phyloP scores from a whole-genome alignment of 2,329 filamentous ascomycete species.

The Aulographum hederae region DNA sequence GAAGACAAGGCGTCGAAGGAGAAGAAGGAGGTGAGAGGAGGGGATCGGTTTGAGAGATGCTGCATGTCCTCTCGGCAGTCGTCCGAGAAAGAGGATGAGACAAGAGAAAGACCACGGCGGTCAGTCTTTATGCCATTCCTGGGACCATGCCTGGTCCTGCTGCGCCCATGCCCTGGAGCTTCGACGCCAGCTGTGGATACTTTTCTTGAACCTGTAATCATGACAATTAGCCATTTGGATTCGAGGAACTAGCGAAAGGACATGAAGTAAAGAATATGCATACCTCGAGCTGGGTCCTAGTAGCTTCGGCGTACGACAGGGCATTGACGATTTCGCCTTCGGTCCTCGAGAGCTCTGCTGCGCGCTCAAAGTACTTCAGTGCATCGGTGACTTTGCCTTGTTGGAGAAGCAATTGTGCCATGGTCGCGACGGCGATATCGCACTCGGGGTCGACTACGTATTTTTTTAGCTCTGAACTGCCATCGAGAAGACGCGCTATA shows the following conservation, averaged over 20 bases:
- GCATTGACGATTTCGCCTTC: conserved; percentile 94
- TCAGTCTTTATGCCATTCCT: too few relatives aligned
- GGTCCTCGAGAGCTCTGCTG: conserved; percentile 82
- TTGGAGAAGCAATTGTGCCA: conserved; percentile 92
- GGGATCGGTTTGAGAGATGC: too few relatives aligned
- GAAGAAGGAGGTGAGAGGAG: too few relatives aligned
- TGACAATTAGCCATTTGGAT: conserved; percentile 3
- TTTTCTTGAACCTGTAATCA: conserved; percentile 28
- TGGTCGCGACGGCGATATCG: conserved; percentile 94
- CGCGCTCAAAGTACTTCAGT: conserved; percentile 90
- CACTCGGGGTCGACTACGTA: conserved; percentile 82
- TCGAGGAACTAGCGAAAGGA: neutral
- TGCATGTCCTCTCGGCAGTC: too few relatives aligned
- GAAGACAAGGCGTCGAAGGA: too few relatives aligned
- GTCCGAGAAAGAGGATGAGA: too few relatives aligned
- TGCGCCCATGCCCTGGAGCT: conserved; percentile 26
- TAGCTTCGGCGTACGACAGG: conserved; percentile 90
- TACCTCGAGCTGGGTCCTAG: conserved; percentile 74
- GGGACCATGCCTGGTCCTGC: neutral
- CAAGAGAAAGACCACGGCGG: too few relatives aligned
- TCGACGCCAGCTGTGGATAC: conserved; percentile 30
- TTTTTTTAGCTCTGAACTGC: conserved; percentile 3
- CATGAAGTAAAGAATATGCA: conserved; percentile 7
- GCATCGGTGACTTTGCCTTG: conserved; percentile 95
- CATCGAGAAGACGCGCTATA: conserved; percentile 3